Percentiles rank a stretch among this genome's conserved stretches.
Evolutionary conservation across 2,329 filamentous ascomycete genomes (phyloP).

Genomic region (Aspergillus sp.): DNA sequence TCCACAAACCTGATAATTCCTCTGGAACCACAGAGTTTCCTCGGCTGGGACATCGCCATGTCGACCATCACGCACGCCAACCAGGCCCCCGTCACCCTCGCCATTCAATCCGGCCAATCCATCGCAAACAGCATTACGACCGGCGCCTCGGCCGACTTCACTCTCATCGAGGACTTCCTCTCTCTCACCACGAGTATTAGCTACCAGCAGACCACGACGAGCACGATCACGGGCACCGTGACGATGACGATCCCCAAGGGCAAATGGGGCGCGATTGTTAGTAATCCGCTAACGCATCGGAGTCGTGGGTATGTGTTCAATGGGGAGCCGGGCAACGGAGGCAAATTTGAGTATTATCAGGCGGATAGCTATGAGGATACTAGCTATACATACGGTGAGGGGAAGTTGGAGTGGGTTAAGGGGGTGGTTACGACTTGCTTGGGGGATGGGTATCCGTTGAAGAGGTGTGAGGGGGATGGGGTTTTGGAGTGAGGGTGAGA

Average conservation of each 20-base stretch:
- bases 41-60: slow-evolving; percentile 24
- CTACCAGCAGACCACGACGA: slow-evolving; percentile 14
- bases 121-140: slow-evolving; percentile 21
- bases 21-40: slow-evolving; percentile 17
- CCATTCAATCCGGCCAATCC: slow-evolving; percentile 16
- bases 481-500: slow-evolving; percentile 8
- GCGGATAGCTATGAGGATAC: slow-evolving; percentile 17
- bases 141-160: slow-evolving; percentile 7
- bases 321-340: slow-evolving; percentile 16
- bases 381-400: slow-evolving; percentile 10
- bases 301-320: slow-evolving; percentile 20
- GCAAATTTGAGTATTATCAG: slow-evolving; percentile 19
- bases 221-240: slow-evolving; percentile 19
- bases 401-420: slow-evolving; percentile 19
- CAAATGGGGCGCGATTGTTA: slow-evolving; percentile 22
- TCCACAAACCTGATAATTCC: slow-evolving; percentile 19
- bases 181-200: slow-evolving; percentile 4
- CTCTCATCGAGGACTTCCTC: slow-evolving; percentile 15
- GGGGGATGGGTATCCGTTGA: slow-evolving; percentile 18
- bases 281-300: slow-evolving; percentile 21
- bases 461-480: slow-evolving; percentile 17
- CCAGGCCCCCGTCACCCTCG: slow-evolving; percentile 16
- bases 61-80: slow-evolving; percentile 21
- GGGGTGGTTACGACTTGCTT: slow-evolving; percentile 22
- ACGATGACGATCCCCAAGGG: slow-evolving; percentile 23